Conservation (phyloP, 1,284 basidiomycete genomes). For the Apiotrichum montevideense region DNA sequence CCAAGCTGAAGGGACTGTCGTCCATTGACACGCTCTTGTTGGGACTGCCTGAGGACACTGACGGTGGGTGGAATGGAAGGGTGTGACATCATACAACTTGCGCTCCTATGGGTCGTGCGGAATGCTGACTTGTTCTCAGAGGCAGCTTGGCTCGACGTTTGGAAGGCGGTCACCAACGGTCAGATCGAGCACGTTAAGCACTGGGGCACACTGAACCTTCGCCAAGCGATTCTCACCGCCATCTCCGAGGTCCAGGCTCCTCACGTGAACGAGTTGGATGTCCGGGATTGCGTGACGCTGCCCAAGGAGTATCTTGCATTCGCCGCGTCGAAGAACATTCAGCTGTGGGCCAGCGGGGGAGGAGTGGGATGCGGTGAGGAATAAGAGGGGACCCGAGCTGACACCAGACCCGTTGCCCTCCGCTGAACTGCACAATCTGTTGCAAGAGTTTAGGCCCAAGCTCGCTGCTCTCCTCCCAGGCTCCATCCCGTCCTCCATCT, state of each 20-base stretch:
- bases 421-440: slow-evolving; percentile 42
- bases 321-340: slow-evolving; percentile 32
- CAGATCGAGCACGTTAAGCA: slow-evolving; percentile 16
- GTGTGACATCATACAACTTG: too few relatives aligned
- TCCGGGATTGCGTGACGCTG: slow-evolving; percentile 44
- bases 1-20: slow-evolving; percentile 25
- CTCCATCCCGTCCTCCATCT: not conserved
- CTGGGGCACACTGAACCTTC: slow-evolving; percentile 39
- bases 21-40: slow-evolving; percentile 34
- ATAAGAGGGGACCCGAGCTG: not conserved
- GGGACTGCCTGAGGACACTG: slow-evolving; percentile 20
- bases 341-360: slow-evolving; percentile 45
- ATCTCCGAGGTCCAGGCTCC: slow-evolving; percentile 15
- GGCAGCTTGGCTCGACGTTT: slow-evolving; percentile 2
- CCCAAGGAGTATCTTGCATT: slow-evolving; percentile 36
- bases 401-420: slow-evolving; percentile 41
- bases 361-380: slow-evolving; percentile 40
- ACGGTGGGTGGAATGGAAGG: slow-evolving; percentile 10
- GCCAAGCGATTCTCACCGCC: slow-evolving; percentile 20
- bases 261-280: slow-evolving; percentile 40
- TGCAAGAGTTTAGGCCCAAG: slow-evolving; percentile 37
- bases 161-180: not conserved
- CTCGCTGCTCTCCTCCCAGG: slow-evolving; percentile 12
- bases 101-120: too few relatives aligned
- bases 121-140: not conserved